Evolutionary conservation across 2,329 filamentous ascomycete genomes (phyloP).

Genomic region (Gremmenia infestans): DNA sequence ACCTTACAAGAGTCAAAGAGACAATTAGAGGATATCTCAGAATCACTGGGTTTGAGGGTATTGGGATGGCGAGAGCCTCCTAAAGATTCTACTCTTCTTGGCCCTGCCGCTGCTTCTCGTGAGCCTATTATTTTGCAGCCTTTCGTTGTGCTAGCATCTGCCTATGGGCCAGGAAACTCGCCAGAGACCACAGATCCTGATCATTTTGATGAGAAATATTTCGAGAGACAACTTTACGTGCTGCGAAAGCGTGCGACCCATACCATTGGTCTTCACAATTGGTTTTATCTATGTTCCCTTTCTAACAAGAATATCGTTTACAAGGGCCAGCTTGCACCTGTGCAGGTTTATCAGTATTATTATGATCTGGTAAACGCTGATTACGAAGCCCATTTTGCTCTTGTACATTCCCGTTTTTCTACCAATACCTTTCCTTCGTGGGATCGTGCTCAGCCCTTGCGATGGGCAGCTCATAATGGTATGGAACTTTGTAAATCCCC

Average conservation of each 20-base stretch:
- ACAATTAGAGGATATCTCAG: conserved; percentile 91
- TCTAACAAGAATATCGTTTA: conserved; percentile 98
- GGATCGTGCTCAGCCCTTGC: conserved; percentile 92
- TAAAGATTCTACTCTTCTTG: conserved; percentile 86
- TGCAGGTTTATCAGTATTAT: conserved; percentile 97
- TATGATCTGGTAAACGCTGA: conserved; percentile 95
- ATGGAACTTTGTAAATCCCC: conserved; percentile 28
- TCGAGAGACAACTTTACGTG: conserved; percentile 91
- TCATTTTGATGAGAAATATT: conserved; percentile 76
- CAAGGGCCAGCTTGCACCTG: conserved; percentile 91
- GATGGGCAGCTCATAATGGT: conserved; percentile 97
- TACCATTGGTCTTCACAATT: conserved; percentile 91
- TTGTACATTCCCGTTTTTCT: conserved; percentile 95
- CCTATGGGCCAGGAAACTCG: conserved; percentile 75
- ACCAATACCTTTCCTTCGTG: conserved; percentile 98
- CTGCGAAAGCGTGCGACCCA: conserved; percentile 93
- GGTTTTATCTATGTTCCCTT: conserved; percentile 97
- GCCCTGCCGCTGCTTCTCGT: conserved; percentile 85
- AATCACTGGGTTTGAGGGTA: conserved; percentile 80
- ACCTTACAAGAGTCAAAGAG: conserved; percentile 84
- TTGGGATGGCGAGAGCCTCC: conserved; percentile 96
- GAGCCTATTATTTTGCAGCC: conserved; percentile 95
- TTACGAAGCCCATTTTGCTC: conserved; percentile 93
- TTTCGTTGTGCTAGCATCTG: conserved; percentile 81
- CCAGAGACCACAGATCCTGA: conserved; percentile 75